Conservation (phyloP, 2,329 filamentous ascomycete genomes). For the Penicillium occitanis region DNA sequence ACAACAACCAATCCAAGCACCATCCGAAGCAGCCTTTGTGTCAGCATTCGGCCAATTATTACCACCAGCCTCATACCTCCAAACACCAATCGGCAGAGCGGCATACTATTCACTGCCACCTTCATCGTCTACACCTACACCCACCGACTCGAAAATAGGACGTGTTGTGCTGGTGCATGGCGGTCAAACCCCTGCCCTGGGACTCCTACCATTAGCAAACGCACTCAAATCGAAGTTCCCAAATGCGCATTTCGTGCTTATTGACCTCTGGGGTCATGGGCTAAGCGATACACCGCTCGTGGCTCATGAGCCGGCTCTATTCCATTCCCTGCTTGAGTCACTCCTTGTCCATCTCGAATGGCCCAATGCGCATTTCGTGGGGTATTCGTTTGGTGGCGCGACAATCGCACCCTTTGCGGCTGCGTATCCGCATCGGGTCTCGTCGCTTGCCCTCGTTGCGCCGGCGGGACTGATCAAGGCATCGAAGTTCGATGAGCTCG, state of each 20-base stretch:
- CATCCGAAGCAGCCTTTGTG: conserved; percentile 28
- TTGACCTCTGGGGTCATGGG: conserved; percentile 58
- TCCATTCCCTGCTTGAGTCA: conserved; percentile 44
- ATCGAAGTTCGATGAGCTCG: neutral
- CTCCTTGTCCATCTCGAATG: conserved; percentile 46
- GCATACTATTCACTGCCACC: conserved; percentile 11
- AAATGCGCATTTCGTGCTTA: conserved; percentile 41
- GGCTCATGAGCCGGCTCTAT: conserved; percentile 45
- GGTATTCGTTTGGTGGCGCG: conserved; percentile 53
- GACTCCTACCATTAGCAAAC: conserved; percentile 13
- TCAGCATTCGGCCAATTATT: conserved; percentile 26
- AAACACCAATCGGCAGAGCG: conserved; percentile 17
- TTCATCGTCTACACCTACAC: neutral
- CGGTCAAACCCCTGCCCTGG: conserved; percentile 9
- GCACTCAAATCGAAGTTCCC: conserved; percentile 40
- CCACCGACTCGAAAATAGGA: neutral
- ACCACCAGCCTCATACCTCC: conserved; percentile 26
- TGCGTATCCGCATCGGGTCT: conserved; percentile 30
- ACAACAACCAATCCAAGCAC: conserved; percentile 25
- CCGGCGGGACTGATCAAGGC: conserved; percentile 9
- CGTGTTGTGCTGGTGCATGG: conserved; percentile 16
- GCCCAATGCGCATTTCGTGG: conserved; percentile 48
- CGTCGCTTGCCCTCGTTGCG: conserved; percentile 36
- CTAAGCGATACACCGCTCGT: conserved; percentile 50
- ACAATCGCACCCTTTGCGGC: conserved; percentile 43